A percentile compares a stretch with the other conserved stretches of the same genome.
These are phyloP conservation scores for Citrus maxima DNA, from an alignment of 345 rosid genomes.

Conservation along the genomic window DNA sequence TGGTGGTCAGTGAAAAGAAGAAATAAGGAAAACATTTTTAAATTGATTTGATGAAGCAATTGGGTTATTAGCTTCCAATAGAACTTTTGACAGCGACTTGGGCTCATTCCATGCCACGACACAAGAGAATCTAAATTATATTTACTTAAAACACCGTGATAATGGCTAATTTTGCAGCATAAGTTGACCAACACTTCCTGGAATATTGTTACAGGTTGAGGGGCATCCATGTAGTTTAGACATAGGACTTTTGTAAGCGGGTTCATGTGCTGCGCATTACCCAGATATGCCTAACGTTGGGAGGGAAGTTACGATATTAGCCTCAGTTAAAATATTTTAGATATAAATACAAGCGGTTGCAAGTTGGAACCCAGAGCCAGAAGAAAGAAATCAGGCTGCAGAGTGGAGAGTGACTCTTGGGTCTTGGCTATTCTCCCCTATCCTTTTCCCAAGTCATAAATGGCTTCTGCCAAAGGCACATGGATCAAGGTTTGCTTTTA, in stretches of 20 bases:
- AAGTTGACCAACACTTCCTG: background rate
- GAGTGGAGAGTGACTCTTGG: too few relatives aligned
- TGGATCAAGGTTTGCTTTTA: constrained; percentile 59
- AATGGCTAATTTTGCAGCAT: background rate
- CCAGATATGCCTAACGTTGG: background rate
- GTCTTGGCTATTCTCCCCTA: background rate
- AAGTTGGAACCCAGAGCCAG: background rate
- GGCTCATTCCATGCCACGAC: constrained; percentile 1
- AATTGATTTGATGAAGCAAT: background rate
- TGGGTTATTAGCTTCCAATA: background rate
- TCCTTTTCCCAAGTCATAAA: background rate
- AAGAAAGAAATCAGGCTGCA: too few relatives aligned
- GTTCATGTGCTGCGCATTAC: background rate
- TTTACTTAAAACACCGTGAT: background rate
- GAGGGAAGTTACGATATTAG: background rate
- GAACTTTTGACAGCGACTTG: background rate
- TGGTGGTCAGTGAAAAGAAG: background rate
- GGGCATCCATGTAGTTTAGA: background rate
- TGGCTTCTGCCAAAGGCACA: constrained; percentile 48
- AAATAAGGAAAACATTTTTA: background rate
- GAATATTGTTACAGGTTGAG: background rate
- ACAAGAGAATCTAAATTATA: background rate
- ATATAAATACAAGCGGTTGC: background rate
- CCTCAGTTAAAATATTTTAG: too few relatives aligned
- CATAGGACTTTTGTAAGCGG: background rate